phyloP scores from a whole-genome alignment of 1,139 yeast genomes.

The Geotrichum candidum region DNA sequence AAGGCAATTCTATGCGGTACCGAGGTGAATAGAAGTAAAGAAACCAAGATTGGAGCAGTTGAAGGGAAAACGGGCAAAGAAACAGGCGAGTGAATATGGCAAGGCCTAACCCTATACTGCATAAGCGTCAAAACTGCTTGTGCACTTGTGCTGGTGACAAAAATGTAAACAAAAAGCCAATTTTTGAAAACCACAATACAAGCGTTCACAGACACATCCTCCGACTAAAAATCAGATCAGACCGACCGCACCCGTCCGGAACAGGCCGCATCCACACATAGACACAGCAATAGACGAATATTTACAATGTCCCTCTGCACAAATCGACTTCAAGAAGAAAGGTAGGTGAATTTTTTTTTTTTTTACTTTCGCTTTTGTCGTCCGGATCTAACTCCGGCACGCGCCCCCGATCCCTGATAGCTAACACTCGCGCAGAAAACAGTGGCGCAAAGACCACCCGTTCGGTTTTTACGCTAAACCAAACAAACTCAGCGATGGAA shows the following conservation, averaged over 20 bases:
- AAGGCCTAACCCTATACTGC: not conserved
- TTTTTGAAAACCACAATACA: not conserved
- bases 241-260: not conserved
- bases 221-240: not conserved
- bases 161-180: not conserved
- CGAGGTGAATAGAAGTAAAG: not conserved
- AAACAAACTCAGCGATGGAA: conserved; percentile 65
- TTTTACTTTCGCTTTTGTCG: not conserved
- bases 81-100: not conserved
- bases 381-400: not conserved
- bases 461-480: conserved; percentile 96
- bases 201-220: not conserved
- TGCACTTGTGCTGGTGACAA: not conserved
- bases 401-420: not conserved
- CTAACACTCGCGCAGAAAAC: conserved; percentile 48
- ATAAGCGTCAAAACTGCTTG: not conserved
- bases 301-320: conserved; percentile 45
- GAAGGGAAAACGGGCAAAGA: not conserved
- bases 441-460: conserved; percentile 98
- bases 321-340: conserved; percentile 55
- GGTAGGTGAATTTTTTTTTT: not conserved
- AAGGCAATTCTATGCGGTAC: not conserved
- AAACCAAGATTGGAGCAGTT: not conserved
- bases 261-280: not conserved
- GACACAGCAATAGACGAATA: not conserved